Evolutionary conservation across 352 stramenopile species (phyloP), one percentile per base, ranked within the genome.

Genomic region (Hyaloperonospora arabidopsidis): DNA sequence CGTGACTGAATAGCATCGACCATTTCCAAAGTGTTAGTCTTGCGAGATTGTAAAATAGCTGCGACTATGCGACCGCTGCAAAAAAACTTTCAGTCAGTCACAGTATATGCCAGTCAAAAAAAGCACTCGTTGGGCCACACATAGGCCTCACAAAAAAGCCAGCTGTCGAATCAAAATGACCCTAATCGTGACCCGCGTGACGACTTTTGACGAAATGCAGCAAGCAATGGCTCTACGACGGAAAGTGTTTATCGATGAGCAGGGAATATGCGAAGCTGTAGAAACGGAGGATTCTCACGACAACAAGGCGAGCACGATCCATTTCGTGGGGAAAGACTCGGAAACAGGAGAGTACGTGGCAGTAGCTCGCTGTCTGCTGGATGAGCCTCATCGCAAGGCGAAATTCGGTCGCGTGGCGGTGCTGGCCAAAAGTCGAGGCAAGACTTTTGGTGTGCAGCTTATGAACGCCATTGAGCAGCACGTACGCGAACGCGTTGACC

Each of bases 331-430:
- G 52, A 72, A 72, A 53, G 67, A 88, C 62, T 55, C 68, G 18
- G 78, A 85, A 21, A 64, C 74, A 34, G 66, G 67, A 62, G 69
- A 79, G 64, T 79, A 80, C 54, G 72, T 88, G 36, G 78, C 77
- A 0, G 76, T 82, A 10, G 75, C 74, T 46, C 74, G 77, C 10
- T 70, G 66, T 57, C 34, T 86, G 41, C 41, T 70, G 13, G 59
- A 70, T 23, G 59, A 67, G 29, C 0, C n/a, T 5, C 63, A 56
- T 29, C 59, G 67, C 49, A 86, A 79, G 61, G 76, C 69, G 50
- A 83, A 83, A 44, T 67, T 89, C 35, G 74, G 78, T 7, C 78
- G 78, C 17, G 72, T 89, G 5, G 75, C 72, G 1, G 78, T 89
- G 54, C 63, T 84, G 21, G 41, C 70, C n/a, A 57, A 82, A 47